Evolutionary conservation across 2,329 filamentous ascomycete species (phyloP).

Genomic region (Colletotrichum paranaense): DNA sequence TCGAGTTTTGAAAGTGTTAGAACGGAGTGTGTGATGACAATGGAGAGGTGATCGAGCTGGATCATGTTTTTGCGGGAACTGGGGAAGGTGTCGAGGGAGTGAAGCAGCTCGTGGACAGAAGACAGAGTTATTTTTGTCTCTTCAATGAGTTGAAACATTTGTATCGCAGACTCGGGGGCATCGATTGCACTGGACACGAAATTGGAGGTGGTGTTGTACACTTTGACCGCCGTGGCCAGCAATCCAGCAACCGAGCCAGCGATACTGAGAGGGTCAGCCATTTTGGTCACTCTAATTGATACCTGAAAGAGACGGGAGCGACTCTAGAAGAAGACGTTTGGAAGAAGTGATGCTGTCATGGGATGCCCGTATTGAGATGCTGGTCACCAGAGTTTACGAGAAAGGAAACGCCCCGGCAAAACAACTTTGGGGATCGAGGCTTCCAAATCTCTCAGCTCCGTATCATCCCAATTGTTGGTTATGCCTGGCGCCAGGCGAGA

Average conservation of each 20-base stretch:
- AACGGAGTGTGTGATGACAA: neutral
- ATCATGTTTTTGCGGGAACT: neutral
- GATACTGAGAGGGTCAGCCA: neutral
- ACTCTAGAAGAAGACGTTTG: neutral
- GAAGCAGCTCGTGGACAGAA: neutral
- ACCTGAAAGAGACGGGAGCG: neutral
- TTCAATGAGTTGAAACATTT: neutral
- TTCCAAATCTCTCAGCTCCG: neutral
- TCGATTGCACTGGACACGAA: neutral
- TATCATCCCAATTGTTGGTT: neutral
- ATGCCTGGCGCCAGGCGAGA: neutral
- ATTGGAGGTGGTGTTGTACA: neutral
- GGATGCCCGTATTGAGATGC: no score
- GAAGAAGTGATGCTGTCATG: neutral
- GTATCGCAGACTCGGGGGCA: neutral
- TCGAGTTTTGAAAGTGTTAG: neutral
- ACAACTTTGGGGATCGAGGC: neutral
- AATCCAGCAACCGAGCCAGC: neutral
- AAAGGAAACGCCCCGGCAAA: neutral
- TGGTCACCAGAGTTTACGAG: neutral
- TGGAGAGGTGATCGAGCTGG: neutral
- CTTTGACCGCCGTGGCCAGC: neutral
- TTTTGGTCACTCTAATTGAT: neutral
- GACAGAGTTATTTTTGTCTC: neutral
- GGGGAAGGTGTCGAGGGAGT: rapidly evolving